Evolutionary conservation across 2,329 filamentous ascomycete genomes (phyloP).

Genomic region (Pestalotiopsis sp.): DNA sequence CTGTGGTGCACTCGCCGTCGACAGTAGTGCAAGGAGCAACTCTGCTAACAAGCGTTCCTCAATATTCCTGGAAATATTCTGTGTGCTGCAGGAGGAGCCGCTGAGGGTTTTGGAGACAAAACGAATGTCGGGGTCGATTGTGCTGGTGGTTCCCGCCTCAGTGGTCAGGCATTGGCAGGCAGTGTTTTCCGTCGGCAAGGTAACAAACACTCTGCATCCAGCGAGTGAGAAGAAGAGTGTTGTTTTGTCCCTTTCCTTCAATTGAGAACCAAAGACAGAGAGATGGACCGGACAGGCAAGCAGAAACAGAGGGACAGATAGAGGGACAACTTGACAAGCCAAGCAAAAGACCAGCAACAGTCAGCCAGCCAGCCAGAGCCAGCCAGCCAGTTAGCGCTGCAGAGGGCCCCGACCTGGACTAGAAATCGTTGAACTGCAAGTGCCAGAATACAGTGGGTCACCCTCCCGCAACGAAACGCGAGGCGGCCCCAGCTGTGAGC

Average conservation of each 20-base stretch:
- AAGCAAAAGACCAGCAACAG: not conserved
- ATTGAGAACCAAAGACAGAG: not conserved
- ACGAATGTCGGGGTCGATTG: not conserved
- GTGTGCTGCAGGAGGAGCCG: not conserved
- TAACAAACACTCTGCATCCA: not conserved
- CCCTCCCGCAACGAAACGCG: slow-evolving; percentile 1
- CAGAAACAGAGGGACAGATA: not conserved
- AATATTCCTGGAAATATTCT: not conserved
- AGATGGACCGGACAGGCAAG: not conserved
- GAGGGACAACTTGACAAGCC: not conserved
- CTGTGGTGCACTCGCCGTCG: not conserved
- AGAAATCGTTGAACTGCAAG: slow-evolving; percentile 9
- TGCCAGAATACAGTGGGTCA: slow-evolving; percentile 1
- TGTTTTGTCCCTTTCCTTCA: not conserved
- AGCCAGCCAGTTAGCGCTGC: not conserved
- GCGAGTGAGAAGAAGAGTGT: not conserved
- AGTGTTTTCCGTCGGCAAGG: not conserved
- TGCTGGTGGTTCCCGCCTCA: not conserved
- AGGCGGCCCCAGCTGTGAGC: not conserved
- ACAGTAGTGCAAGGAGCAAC: not conserved
- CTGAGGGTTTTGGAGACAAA: not conserved
- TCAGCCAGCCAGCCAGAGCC: not conserved
- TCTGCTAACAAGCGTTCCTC: not conserved
- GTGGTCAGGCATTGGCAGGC: not conserved
- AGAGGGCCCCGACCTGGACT: not conserved